phyloP scores from a whole-genome alignment of 2,329 filamentous ascomycete species.

The Pyricularia grisea region DNA sequence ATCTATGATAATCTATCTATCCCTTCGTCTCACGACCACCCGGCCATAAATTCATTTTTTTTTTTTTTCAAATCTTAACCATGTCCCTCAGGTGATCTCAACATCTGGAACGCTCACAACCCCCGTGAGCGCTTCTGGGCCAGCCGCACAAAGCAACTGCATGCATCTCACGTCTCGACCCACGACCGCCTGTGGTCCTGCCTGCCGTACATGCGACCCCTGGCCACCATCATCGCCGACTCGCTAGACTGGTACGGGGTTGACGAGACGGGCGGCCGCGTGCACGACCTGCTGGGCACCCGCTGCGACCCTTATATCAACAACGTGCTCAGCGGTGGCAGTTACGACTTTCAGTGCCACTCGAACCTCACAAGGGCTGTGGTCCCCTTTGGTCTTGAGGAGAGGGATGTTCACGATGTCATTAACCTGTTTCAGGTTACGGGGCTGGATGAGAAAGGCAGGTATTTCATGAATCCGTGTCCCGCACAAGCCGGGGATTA shows the following conservation, averaged over 20 bases:
- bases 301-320: conserved; percentile 82
- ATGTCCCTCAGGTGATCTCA: conserved; percentile 59
- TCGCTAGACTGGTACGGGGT: conserved; percentile 52
- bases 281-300: conserved; percentile 75
- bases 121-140: conserved; percentile 80
- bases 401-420: conserved; percentile 74
- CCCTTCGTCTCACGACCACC: too few species aligned
- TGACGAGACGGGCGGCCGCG: conserved; percentile 53
- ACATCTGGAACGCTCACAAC: conserved; percentile 71
- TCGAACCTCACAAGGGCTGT: conserved; percentile 72
- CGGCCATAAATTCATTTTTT: too few species aligned
- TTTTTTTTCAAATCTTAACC: too few species aligned
- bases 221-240: conserved; percentile 63
- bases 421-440: conserved; percentile 84
- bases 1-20: too few species aligned
- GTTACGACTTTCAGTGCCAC: conserved; percentile 77
- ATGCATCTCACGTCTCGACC: conserved; percentile 63
- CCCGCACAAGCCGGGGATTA: conserved; percentile 45
- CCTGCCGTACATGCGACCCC: conserved; percentile 66
- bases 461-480: conserved; percentile 66
- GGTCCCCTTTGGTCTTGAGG: conserved; percentile 55
- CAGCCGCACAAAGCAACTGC: conserved; percentile 65
- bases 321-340: conserved; percentile 56
- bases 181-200: conserved; percentile 70
- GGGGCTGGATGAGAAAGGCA: conserved; percentile 59